These are phyloP conservation scores for Ustilago nuda DNA, from an alignment of 1,284 basidiomycete species.

Conservation along the genomic window DNA sequence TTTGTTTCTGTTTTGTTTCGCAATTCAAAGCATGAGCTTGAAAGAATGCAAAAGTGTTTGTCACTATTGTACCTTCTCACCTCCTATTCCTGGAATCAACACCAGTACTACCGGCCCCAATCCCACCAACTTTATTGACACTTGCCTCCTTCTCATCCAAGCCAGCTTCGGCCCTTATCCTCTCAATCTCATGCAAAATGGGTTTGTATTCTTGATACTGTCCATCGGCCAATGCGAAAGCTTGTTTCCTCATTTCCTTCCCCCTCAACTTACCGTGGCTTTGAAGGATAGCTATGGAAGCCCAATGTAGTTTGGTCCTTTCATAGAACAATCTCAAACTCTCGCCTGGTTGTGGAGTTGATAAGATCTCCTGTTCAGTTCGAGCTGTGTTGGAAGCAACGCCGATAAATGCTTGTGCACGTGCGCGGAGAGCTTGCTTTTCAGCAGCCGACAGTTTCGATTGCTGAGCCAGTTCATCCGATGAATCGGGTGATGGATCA, in stretches of 20 bases:
- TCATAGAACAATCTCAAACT: slow-evolving; percentile 86
- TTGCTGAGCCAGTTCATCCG: slow-evolving; percentile 32
- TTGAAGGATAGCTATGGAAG: slow-evolving; percentile 76
- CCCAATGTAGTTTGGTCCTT: slow-evolving; percentile 79
- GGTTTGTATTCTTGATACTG: slow-evolving; percentile 67
- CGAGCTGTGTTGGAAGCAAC: slow-evolving; percentile 77
- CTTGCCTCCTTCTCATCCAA: slow-evolving; percentile 82
- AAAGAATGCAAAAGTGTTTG: neutral
- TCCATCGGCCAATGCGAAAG: slow-evolving; percentile 64
- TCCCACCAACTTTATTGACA: slow-evolving; percentile 49
- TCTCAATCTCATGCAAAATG: slow-evolving; percentile 75
- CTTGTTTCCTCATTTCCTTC: slow-evolving; percentile 82
- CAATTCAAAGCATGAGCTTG: too few relatives aligned
- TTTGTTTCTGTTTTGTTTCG: neutral
- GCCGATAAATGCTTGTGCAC: slow-evolving; percentile 80
- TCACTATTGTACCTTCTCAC: slow-evolving; percentile 14
- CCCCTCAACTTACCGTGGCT: slow-evolving; percentile 77
- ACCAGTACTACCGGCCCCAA: slow-evolving; percentile 44
- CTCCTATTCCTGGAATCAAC: slow-evolving; percentile 52
- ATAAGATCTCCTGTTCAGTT: slow-evolving; percentile 79
- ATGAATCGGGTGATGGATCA: slow-evolving; percentile 41
- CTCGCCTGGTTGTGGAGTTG: slow-evolving; percentile 89
- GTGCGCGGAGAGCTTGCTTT: slow-evolving; percentile 74
- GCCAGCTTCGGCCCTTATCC: slow-evolving; percentile 85
- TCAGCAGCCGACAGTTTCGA: slow-evolving; percentile 47